Conservation (phyloP, 2,329 filamentous ascomycete genomes). For the Aureobasidium pullulans region DNA sequence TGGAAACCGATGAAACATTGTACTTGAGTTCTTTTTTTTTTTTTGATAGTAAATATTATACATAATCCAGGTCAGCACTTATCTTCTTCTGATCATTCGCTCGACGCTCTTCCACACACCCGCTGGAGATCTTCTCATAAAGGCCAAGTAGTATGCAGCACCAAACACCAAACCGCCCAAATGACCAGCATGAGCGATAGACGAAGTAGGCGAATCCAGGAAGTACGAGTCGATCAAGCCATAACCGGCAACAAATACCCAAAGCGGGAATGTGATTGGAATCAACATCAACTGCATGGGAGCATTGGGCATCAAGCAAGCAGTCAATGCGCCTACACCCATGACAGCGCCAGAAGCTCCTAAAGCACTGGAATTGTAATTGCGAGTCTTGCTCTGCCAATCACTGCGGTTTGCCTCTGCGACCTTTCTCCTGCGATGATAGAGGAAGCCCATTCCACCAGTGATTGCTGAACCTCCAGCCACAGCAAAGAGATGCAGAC, state of each 20-base stretch:
- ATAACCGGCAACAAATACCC: slow-evolving; percentile 29
- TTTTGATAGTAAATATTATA: background rate
- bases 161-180: slow-evolving; percentile 38
- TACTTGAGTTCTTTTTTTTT: too few relatives aligned
- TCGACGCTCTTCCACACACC: slow-evolving; percentile 1
- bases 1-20: too few relatives aligned
- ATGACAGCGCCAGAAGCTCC: slow-evolving; percentile 37
- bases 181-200: slow-evolving; percentile 37
- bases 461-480: slow-evolving; percentile 22
- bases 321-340: slow-evolving; percentile 33
- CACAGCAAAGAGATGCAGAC: slow-evolving; percentile 20
- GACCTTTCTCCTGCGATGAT: slow-evolving; percentile 14
- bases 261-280: slow-evolving; percentile 33
- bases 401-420: background rate
- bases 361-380: slow-evolving; percentile 16
- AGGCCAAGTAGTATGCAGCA: background rate
- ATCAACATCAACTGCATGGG: slow-evolving; percentile 31
- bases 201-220: slow-evolving; percentile 25
- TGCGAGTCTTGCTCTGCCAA: background rate
- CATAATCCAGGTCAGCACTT: background rate
- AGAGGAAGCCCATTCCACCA: slow-evolving; percentile 20
- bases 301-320: slow-evolving; percentile 31
- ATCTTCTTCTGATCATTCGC: background rate
- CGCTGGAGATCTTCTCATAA: slow-evolving; percentile 1
- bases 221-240: slow-evolving; percentile 33